A percentile compares a stretch with the other conserved stretches of the same genome.
phyloP scores from a whole-genome alignment of 2,329 filamentous ascomycete genomes.

The Lecanicillium sp. region DNA sequence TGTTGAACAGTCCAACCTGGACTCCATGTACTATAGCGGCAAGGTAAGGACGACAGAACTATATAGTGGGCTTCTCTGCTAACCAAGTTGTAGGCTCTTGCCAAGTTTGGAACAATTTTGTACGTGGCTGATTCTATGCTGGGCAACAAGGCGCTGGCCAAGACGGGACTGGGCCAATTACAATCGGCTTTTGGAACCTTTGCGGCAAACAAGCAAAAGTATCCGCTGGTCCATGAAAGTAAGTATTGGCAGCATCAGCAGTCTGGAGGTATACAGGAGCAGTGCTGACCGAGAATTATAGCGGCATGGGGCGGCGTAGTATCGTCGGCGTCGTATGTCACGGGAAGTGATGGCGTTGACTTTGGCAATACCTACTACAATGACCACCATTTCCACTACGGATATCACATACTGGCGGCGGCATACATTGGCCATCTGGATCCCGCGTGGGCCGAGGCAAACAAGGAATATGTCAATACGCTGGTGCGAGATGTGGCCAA shows the following conservation, averaged over 20 bases:
- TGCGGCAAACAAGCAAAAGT: slow-evolving; percentile 58
- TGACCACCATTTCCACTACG: slow-evolving; percentile 69
- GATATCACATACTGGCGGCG: slow-evolving; percentile 83
- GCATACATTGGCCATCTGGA: slow-evolving; percentile 77
- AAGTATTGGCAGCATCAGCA: slow-evolving; percentile 22
- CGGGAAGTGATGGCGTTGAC: slow-evolving; percentile 61
- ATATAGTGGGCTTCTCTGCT: slow-evolving; percentile 4
- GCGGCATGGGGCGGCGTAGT: slow-evolving; percentile 73
- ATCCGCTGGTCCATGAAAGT: slow-evolving; percentile 57
- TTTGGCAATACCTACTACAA: slow-evolving; percentile 89
- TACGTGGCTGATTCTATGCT: slow-evolving; percentile 58
- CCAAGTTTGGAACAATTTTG: slow-evolving; percentile 65
- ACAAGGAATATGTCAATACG: slow-evolving; percentile 73
- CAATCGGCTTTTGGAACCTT: slow-evolving; percentile 61
- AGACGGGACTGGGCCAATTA: slow-evolving; percentile 50
- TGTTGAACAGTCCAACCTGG: slow-evolving; percentile 58
- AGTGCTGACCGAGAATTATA: slow-evolving; percentile 18
- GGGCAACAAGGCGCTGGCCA: slow-evolving; percentile 46
- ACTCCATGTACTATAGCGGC: slow-evolving; percentile 91
- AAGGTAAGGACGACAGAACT: slow-evolving; percentile 43
- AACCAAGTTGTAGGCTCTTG: slow-evolving; percentile 43
- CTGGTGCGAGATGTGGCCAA: slow-evolving; percentile 80
- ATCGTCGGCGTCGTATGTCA: slow-evolving; percentile 64
- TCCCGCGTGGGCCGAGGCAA: slow-evolving; percentile 60
- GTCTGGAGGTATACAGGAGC: slow-evolving; percentile 5